phyloP scores from a whole-genome alignment of 2,329 filamentous ascomycete species.

The Diaporthe helianthi region DNA sequence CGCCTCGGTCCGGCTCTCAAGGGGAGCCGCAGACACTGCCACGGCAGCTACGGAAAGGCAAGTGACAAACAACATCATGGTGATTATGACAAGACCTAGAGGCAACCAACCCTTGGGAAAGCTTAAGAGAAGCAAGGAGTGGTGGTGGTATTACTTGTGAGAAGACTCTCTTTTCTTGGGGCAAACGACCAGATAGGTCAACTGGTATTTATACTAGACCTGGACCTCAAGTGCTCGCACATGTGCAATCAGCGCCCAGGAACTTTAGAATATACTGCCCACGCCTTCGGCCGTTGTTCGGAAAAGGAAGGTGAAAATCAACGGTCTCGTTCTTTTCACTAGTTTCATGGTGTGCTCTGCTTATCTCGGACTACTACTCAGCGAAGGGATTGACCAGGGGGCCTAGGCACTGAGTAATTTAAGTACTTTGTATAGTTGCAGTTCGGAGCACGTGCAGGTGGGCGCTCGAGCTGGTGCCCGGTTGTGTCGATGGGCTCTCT shows the following conservation, averaged over 20 bases:
- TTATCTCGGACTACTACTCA: constrained; percentile 20
- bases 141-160: not conserved
- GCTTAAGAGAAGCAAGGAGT: not conserved
- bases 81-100: not conserved
- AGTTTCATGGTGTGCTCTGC: constrained; percentile 1
- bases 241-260: too few relatives aligned
- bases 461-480: too few relatives aligned
- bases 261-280: not conserved
- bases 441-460: not conserved
- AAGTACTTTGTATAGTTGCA: not conserved
- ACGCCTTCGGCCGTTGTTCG: not conserved
- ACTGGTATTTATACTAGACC: constrained; percentile 10
- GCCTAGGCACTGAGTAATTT: too few relatives aligned
- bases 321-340: not conserved
- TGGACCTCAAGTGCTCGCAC: too few relatives aligned
- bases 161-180: not conserved
- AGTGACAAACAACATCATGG: constrained; percentile 23
- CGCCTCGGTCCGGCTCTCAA: constrained; percentile 37
- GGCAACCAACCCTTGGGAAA: too few relatives aligned
- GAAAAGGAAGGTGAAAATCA: constrained; percentile 23
- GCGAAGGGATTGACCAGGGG: too few relatives aligned
- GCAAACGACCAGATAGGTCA: not conserved
- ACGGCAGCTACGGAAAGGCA: constrained; percentile 34
- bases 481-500: not conserved
- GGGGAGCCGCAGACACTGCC: constrained; percentile 38